These are phyloP conservation scores for Fraxinus baroniana DNA, from an alignment of 305 asterid species.

Conservation along the genomic window DNA sequence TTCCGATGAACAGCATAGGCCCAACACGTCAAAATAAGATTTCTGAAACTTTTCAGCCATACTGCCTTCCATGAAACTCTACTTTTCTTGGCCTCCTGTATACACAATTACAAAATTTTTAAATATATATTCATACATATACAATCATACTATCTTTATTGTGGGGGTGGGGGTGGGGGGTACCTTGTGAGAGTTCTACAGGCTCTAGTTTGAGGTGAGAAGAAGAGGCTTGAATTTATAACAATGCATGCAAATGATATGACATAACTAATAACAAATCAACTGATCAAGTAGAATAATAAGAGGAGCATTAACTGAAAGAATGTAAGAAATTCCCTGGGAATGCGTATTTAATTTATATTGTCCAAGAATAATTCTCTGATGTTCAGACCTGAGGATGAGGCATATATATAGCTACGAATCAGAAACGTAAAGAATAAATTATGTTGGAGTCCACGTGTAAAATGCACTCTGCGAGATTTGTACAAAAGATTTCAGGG, in stretches of 20 bases:
- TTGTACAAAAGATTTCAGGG: background rate
- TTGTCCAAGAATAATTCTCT: background rate
- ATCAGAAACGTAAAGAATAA: background rate
- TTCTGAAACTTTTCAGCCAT: slow-evolving; percentile 39
- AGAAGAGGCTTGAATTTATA: background rate
- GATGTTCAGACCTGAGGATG: background rate
- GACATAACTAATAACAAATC: background rate
- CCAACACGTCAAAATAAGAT: slow-evolving; percentile 66
- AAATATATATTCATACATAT: background rate
- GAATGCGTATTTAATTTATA: background rate
- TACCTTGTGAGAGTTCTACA: background rate
- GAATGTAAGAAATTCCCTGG: background rate
- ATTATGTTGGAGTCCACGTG: slow-evolving; percentile 42
- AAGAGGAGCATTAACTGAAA: background rate
- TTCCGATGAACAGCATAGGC: slow-evolving; percentile 35
- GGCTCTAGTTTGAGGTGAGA: background rate
- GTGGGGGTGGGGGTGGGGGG: background rate
- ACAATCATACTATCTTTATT: background rate
- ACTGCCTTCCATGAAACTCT: background rate
- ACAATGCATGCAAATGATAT: background rate
- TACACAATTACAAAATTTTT: background rate
- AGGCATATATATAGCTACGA: slow-evolving; percentile 20
- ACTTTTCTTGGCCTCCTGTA: background rate
- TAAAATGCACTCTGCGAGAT: slow-evolving; percentile 28
- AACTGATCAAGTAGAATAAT: background rate